Evolutionary conservation across 1,139 yeast genomes (phyloP), one percentile per base, ranked within the genome.

Genomic region (Kodamaea sp.): DNA sequence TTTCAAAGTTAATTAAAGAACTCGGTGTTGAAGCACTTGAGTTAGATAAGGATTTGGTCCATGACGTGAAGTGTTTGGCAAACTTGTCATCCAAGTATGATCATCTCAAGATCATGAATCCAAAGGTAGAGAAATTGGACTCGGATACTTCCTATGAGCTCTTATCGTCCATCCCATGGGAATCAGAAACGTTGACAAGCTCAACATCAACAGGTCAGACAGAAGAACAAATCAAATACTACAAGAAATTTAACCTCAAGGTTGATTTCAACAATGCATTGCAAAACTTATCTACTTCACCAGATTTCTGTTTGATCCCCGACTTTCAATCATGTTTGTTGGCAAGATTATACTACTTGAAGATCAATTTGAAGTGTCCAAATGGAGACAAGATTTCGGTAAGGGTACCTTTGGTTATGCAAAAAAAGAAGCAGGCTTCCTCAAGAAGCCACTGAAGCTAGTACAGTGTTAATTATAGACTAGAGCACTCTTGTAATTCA

Each of bases 271-370:
- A 41, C 12, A 47, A 51, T 16, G 49, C 52, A 3, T 35, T 40
- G 9, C 26, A 37, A 6, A 37, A 24, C 16, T 29, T 31, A 2
- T 27, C 39, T 11, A 26, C 33, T 6, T 30, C 46, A 0, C 37
- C 41, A 2, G 58, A 58, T n/a, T 59, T 62, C 32, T 59, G 64
- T 28, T 48, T 68, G 15, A 54, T 65, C 4, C 74, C 74, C 0
- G 69, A 62, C 30, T 68, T 67, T 44, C 73, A 68, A 46, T 42
- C 47, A 7, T 67, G 73, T 41, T 50, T 57, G 22, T 35, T 64
- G 40, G 56, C 70, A 2, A 46, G 74, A 28, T 28, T 66, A 7
- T 67, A 68, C 39, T 64, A 63, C 38, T 39, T 65, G 21, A 57
- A 59, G 22, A 44, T 68, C n/a, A 50, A 44, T 21, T 44, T 67